Conservation (phyloP, 163 green algal species). For the Botryococcus braunii region DNA sequence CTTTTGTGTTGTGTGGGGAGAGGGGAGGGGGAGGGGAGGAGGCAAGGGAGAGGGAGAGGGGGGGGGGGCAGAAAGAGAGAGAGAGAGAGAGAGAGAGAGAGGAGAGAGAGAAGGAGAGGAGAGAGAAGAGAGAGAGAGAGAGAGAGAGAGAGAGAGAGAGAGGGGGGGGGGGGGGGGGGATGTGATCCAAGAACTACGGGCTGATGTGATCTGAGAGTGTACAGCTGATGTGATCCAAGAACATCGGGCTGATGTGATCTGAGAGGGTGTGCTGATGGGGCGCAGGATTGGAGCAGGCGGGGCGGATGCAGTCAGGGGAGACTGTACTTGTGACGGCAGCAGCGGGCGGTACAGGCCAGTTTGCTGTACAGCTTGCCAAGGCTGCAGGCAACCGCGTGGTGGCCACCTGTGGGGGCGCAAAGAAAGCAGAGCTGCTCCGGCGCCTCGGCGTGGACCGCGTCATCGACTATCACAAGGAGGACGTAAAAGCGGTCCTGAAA, state of each 20-base stretch:
- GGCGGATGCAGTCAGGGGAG: constrained; percentile 37
- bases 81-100: no score
- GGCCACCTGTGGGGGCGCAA: constrained; percentile 52
- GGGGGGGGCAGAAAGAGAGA: no score
- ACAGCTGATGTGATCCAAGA: neutral
- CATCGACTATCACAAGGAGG: constrained; percentile 52
- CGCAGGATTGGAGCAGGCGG: constrained; percentile 44
- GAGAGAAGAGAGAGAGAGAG: no score
- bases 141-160: no score
- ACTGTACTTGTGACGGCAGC: constrained; percentile 88
- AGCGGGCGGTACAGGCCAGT: constrained; percentile 66
- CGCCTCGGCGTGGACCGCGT: constrained; percentile 46
- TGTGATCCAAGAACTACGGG: no score
- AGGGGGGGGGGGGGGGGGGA: no score
- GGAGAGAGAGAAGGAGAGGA: no score
- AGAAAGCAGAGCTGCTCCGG: constrained; percentile 56
- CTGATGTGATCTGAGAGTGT: no score
- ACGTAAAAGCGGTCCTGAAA: constrained; percentile 43
- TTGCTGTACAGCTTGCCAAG: constrained; percentile 73
- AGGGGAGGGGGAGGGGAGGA: no score
- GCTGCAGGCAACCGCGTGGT: constrained; percentile 61
- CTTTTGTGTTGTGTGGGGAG: no score
- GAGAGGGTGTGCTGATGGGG: no score
- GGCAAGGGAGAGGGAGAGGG: no score
- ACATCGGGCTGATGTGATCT: neutral